Conservation (phyloP, 371 early-diverging fungal species). For the Globomyces sp. region DNA sequence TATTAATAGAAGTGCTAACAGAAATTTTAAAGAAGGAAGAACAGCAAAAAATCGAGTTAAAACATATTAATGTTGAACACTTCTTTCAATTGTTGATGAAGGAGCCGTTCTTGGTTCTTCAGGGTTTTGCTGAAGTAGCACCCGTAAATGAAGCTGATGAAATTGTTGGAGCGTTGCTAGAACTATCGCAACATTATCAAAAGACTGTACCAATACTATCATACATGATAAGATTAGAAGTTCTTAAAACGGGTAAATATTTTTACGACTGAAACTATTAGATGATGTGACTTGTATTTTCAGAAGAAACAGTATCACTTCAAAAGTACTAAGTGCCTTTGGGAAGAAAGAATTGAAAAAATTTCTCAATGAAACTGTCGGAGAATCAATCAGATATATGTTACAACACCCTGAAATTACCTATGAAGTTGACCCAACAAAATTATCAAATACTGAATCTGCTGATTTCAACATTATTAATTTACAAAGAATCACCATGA, state of each 20-base stretch:
- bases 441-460: slow-evolving; percentile 60
- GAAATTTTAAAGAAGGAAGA: slow-evolving; percentile 83
- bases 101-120: slow-evolving; percentile 42
- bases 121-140: slow-evolving; percentile 84
- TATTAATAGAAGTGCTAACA: slow-evolving; percentile 91
- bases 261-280: neutral
- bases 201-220: slow-evolving; percentile 70
- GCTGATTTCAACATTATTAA: slow-evolving; percentile 72
- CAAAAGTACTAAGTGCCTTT: slow-evolving; percentile 77
- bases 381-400: slow-evolving; percentile 64
- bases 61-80: slow-evolving; percentile 57
- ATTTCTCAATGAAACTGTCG: slow-evolving; percentile 77
- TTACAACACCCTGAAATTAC: slow-evolving; percentile 44
- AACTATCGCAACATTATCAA: slow-evolving; percentile 76
- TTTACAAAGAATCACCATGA: slow-evolving; percentile 70
- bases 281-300: slow-evolving; percentile 83
- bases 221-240: slow-evolving; percentile 80
- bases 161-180: slow-evolving; percentile 71
- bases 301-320: slow-evolving; percentile 88
- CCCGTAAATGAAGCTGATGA: slow-evolving; percentile 86
- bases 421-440: slow-evolving; percentile 80
- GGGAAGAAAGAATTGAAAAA: slow-evolving; percentile 78
- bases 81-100: slow-evolving; percentile 38
- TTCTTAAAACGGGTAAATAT: slow-evolving; percentile 65
- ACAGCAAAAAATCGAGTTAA: slow-evolving; percentile 58